Conservation (phyloP, 2,329 filamentous ascomycete species). For the Arthrobotrys sphaeroides region DNA sequence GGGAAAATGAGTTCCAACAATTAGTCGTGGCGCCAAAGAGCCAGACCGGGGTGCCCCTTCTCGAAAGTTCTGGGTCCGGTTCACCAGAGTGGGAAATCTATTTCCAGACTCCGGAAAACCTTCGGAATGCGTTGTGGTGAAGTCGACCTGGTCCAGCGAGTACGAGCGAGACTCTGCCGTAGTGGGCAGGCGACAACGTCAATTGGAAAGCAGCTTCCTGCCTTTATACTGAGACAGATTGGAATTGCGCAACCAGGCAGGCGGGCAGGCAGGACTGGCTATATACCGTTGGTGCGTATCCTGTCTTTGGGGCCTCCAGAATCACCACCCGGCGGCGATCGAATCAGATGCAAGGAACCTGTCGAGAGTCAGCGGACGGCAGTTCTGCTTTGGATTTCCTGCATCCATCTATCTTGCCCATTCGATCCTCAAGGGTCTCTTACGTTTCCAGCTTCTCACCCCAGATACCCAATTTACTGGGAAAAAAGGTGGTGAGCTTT, state of each 20-base stretch:
- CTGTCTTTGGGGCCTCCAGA: conserved; percentile 4
- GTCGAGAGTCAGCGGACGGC: conserved; percentile 1
- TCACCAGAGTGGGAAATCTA: background rate
- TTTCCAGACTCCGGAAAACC: conserved; percentile 3
- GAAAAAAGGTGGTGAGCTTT: background rate
- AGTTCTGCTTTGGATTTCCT: background rate
- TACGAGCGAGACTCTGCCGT: conserved; percentile 12
- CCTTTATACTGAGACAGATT: conserved; percentile 9
- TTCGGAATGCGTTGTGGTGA: conserved; percentile 17
- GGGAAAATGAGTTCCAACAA: conserved; percentile 19
- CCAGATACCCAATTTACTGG: conserved; percentile 24
- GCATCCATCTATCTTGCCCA: background rate
- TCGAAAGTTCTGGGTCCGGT: conserved; percentile 26
- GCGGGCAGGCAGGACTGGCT: background rate
- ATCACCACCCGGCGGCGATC: conserved; percentile 14
- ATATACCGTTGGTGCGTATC: conserved; percentile 10
- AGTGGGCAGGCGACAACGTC: conserved; percentile 26
- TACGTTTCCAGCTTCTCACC: conserved; percentile 8
- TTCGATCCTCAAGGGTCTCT: conserved; percentile 6
- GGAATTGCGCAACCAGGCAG: conserved; percentile 2
- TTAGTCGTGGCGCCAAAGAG: conserved; percentile 2
- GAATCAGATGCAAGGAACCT: background rate
- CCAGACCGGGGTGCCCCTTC: conserved; percentile 14
- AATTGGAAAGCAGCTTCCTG: conserved; percentile 8
- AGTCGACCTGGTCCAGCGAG: background rate